phyloP scores from a whole-genome alignment of 2,329 filamentous ascomycete genomes.

The Aspergillus quadricinctus region DNA sequence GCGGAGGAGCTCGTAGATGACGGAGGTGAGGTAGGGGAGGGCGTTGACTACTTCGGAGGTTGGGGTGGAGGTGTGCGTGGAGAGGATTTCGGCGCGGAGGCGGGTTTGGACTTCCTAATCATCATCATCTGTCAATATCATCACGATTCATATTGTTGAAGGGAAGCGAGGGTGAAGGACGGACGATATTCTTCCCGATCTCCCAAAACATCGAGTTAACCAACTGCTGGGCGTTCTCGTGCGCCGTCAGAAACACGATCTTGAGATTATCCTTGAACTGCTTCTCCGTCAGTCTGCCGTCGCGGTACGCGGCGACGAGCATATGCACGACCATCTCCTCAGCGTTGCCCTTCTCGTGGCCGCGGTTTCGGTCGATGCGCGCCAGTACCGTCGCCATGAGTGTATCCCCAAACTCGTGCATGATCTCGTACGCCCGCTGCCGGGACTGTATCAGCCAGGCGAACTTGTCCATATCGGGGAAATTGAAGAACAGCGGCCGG shows the following conservation, averaged over 20 bases:
- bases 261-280: constrained; percentile 41
- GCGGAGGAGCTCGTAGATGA: constrained; percentile 46
- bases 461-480: constrained; percentile 22
- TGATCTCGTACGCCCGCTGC: constrained; percentile 18
- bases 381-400: constrained; percentile 11
- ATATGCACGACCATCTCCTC: constrained; percentile 20
- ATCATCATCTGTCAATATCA: no score
- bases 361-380: neutral
- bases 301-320: constrained; percentile 17
- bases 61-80: constrained; percentile 7
- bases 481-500: constrained; percentile 24
- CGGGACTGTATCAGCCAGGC: constrained; percentile 17
- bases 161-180: no score
- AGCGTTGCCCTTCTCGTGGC: neutral
- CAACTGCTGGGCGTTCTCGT: constrained; percentile 41
- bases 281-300: constrained; percentile 28
- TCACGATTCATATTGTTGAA: no score
- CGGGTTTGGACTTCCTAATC: constrained; percentile 23
- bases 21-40: constrained; percentile 42
- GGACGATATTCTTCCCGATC: constrained; percentile 29
- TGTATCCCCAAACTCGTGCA: constrained; percentile 22
- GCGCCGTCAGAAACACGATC: constrained; percentile 39
- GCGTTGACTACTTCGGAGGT: constrained; percentile 26
- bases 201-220: constrained; percentile 36
- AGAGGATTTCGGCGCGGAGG: constrained; percentile 29